Conservation (phyloP, 2,329 filamentous ascomycete species). For the Malbranchea cinnamomea region DNA sequence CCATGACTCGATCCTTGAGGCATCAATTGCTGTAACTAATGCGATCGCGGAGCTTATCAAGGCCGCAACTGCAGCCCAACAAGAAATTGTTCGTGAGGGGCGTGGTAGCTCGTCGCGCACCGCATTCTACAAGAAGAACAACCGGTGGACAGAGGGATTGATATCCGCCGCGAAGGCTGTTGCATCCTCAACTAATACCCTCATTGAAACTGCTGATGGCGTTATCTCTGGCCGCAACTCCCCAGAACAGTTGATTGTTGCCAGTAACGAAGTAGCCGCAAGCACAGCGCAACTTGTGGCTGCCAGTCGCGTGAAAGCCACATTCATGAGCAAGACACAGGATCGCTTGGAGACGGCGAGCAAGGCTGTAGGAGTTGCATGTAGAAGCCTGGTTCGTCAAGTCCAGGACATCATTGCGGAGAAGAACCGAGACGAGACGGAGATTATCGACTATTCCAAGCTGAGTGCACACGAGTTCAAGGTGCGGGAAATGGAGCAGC, state of each 20-base stretch:
- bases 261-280: constrained; percentile 90
- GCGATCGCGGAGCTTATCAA: constrained; percentile 92
- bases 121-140: constrained; percentile 99
- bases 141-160: constrained; percentile 94
- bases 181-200: constrained; percentile 77
- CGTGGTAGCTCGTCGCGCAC: constrained; percentile 74
- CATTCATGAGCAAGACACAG: constrained; percentile 95
- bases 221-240: constrained; percentile 85
- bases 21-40: constrained; percentile 81
- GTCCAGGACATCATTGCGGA: constrained; percentile 90
- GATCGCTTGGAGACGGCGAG: constrained; percentile 79
- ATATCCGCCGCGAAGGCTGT: constrained; percentile 97
- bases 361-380: constrained; percentile 84
- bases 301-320: constrained; percentile 88
- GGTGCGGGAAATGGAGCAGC: constrained; percentile 97
- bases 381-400: constrained; percentile 73
- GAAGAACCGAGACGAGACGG: constrained; percentile 60
- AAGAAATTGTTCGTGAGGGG: constrained; percentile 91
- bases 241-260: constrained; percentile 93
- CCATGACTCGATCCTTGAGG: constrained; percentile 86
- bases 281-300: constrained; percentile 94
- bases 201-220: constrained; percentile 96
- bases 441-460: constrained; percentile 74
- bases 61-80: constrained; percentile 79
- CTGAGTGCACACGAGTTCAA: constrained; percentile 94